Evolutionary conservation across 106 monocot species (phyloP).

Genomic region (Apostasia ramifera): DNA sequence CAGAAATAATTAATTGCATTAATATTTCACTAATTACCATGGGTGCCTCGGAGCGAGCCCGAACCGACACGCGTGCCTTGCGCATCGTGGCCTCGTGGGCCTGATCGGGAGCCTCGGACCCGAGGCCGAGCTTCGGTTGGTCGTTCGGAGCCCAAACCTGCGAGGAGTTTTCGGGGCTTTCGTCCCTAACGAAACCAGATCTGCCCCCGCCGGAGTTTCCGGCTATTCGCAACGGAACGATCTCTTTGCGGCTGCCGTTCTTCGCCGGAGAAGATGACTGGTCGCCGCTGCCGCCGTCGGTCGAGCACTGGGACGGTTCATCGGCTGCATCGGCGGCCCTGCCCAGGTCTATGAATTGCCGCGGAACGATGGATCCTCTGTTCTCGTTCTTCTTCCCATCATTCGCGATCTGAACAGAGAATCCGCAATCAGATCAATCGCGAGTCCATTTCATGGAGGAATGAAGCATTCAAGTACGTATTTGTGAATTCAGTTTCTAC

Average conservation of each 20-base stretch:
- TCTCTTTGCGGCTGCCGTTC: slow-evolving; percentile 14
- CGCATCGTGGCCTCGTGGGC: slow-evolving; percentile 84
- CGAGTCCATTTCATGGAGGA: neutral
- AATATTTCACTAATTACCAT: slow-evolving; percentile 40
- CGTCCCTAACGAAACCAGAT: slow-evolving; percentile 6
- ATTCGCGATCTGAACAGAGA: neutral
- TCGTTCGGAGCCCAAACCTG: slow-evolving; percentile 34
- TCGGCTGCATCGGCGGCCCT: slow-evolving; percentile 5
- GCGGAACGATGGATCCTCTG: slow-evolving; percentile 27
- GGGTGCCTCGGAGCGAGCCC: slow-evolving; percentile 90
- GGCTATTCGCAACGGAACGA: slow-evolving; percentile 16
- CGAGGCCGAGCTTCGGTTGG: slow-evolving; percentile 8
- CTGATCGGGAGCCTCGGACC: slow-evolving; percentile 23
- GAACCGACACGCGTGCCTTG: slow-evolving; percentile 91
- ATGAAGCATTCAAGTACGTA: neutral
- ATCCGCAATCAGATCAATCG: neutral
- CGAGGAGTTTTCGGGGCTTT: slow-evolving; percentile 20
- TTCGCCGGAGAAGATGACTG: slow-evolving; percentile 24
- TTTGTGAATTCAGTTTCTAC: neutral
- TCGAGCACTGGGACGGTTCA: slow-evolving; percentile 58
- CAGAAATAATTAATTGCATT: neutral
- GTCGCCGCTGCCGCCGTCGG: slow-evolving; percentile 23
- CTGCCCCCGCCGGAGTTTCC: neutral
- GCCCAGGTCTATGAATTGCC: slow-evolving; percentile 83
- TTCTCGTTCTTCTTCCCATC: neutral